Evolutionary conservation across 2,329 filamentous ascomycete species (phyloP), one percentile per base, ranked within the genome.

Genomic region (Fragosphaeria purpurea): DNA sequence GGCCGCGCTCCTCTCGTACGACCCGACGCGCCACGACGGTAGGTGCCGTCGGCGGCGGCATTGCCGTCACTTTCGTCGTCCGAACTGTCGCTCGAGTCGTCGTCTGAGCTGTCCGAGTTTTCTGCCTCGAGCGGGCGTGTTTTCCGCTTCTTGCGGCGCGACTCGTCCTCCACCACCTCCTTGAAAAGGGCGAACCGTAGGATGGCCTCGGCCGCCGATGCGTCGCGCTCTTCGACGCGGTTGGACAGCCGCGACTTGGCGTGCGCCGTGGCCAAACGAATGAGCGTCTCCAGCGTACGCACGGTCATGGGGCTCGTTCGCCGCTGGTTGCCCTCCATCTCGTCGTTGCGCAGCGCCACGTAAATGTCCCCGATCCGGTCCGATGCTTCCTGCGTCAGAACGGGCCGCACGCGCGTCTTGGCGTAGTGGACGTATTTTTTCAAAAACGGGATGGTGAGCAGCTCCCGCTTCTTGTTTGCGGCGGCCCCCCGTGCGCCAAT

Each of bases 351-450:
- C 22, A 98, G 76, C 8, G 87, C 86, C 38, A 94, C 93, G 65
- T 97, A 98, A 12, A 90, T 86, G 35, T 88, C 80, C 39, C 90
- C 83, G 61, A 98, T 95, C 56, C 94, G 87, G 59, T 96, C 88
- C 9, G 89, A 88, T 6, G 93, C 91, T 43, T 88, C 88, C 63
- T 93, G 88, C 0, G 90, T 95, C 55, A 98, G 73, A 41, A 95
- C 74, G 0, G 93, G 93, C 76, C 89, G 94, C 62, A 95, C 79
- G 63, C 93, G 77, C 38, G 80, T 86, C 72, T 98, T 98, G 57
- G 93, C 89, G 66, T 98, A 98, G 64, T 98, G 93, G 44, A 98
- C 94, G 67, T 96, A 98, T 70, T 98, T 98, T 73, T 98, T 98
- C 74, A 98, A 89, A 69, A 98, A 98, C 0, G 90, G 87, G 54